Evolutionary conservation across 768 basidiomycete species (phyloP).

Genomic region (Omphalotus guepiniiformis): DNA sequence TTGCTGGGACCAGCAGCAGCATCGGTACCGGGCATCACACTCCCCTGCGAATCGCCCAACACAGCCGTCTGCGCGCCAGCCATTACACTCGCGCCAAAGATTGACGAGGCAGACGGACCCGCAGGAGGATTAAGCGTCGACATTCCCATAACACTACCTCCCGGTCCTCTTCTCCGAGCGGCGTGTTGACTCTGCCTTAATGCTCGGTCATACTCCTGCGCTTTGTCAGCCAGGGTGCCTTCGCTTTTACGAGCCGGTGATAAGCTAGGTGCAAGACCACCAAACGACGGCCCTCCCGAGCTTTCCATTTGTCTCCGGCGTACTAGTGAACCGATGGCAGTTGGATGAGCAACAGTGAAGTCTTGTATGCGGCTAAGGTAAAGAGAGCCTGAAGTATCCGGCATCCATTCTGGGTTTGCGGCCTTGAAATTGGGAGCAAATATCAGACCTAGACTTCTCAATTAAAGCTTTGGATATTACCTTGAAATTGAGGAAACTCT

Average conservation of each 20-base stretch:
- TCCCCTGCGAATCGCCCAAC: constrained; percentile 73
- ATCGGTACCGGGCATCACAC: constrained; percentile 24
- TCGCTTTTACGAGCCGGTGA: constrained; percentile 29
- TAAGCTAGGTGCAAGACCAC: not conserved
- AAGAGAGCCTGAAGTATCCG: constrained; percentile 85
- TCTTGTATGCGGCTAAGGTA: constrained; percentile 85
- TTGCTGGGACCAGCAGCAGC: constrained; percentile 6
- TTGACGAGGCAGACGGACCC: constrained; percentile 35
- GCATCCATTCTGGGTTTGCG: constrained; percentile 94
- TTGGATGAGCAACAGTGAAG: constrained; percentile 46
- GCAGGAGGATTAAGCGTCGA: constrained; percentile 38
- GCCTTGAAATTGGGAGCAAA: constrained; percentile 41
- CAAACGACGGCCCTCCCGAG: constrained; percentile 20
- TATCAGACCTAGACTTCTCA: not conserved
- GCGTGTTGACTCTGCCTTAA: constrained; percentile 63
- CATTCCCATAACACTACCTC: constrained; percentile 40
- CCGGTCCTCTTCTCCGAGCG: constrained; percentile 40
- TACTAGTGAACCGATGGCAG: constrained; percentile 23
- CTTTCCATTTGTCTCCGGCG: constrained; percentile 9
- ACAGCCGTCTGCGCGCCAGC: constrained; percentile 67
- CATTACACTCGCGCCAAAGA: constrained; percentile 39
- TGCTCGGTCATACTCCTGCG: constrained; percentile 74
- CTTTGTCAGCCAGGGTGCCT: constrained; percentile 41
- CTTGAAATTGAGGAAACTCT: constrained; percentile 94
- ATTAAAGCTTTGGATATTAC: constrained; percentile 24